phyloP scores from a whole-genome alignment of 2,329 filamentous ascomycete species.

The Beauveria sp. region DNA sequence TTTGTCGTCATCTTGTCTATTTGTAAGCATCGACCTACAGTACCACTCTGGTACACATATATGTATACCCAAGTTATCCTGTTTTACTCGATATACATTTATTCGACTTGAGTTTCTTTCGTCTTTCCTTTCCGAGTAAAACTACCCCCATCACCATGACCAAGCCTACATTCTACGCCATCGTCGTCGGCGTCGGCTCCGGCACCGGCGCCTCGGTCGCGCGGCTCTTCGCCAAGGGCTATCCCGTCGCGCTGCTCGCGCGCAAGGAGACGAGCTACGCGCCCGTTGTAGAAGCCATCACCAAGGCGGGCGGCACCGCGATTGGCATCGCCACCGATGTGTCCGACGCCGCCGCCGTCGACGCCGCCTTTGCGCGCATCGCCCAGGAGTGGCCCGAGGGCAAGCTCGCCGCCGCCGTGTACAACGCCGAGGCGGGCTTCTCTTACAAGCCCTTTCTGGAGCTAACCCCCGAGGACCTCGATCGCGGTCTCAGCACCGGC shows the following conservation, averaged over 20 bases:
- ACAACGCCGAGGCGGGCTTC: constrained; percentile 55
- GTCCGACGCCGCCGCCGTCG: constrained; percentile 38
- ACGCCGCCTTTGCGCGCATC: constrained; percentile 54
- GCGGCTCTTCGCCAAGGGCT: constrained; percentile 53
- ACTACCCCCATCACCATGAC: constrained; percentile 18
- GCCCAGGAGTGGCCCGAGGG: constrained; percentile 48
- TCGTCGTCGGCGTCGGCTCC: constrained; percentile 65
- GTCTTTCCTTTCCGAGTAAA: too few species aligned
- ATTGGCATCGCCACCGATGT: constrained; percentile 55
- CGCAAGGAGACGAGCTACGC: constrained; percentile 59
- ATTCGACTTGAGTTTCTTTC: background rate
- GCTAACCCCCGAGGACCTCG: constrained; percentile 41
- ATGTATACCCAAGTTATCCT: too few species aligned
- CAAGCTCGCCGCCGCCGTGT: constrained; percentile 58
- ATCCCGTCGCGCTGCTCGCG: constrained; percentile 69
- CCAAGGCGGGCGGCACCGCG: constrained; percentile 57
- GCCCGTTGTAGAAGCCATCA: constrained; percentile 62
- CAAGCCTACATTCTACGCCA: constrained; percentile 47
- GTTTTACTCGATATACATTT: too few species aligned
- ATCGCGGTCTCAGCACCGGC: constrained; percentile 36
- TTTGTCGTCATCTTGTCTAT: constrained; percentile 6
- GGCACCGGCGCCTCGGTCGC: constrained; percentile 52
- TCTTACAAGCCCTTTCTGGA: constrained; percentile 52
- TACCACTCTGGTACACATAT: background rate
- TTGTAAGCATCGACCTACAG: background rate